These are phyloP conservation scores for Lactarius deliciosus DNA, from an alignment of 768 basidiomycete genomes.

Conservation along the genomic window DNA sequence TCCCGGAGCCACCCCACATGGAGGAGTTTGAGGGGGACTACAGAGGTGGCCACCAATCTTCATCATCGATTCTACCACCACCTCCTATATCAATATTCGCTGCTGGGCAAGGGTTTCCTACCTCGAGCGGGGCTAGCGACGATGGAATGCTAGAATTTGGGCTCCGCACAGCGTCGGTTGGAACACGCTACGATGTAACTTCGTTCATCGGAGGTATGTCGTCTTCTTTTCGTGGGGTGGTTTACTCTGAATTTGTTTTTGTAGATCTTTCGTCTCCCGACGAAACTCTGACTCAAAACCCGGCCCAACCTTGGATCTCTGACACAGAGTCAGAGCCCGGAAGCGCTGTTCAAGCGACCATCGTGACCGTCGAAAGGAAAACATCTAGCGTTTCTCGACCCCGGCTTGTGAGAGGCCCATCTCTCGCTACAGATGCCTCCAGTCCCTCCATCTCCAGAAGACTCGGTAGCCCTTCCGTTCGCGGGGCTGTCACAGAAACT, in stretches of 20 bases:
- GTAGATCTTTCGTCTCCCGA: conserved; percentile 40
- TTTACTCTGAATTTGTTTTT: neutral
- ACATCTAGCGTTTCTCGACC: conserved; percentile 21
- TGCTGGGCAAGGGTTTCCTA: conserved; percentile 30
- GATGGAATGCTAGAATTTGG: neutral
- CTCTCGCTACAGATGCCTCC: neutral
- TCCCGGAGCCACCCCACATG: conserved; percentile 59
- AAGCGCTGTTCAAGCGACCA: conserved; percentile 16
- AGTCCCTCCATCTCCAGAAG: neutral
- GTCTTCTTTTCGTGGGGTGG: neutral
- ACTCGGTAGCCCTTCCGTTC: neutral
- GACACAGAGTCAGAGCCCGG: conserved; percentile 17
- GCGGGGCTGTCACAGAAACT: neutral
- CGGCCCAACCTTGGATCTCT: neutral
- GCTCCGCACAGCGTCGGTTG: conserved; percentile 42
- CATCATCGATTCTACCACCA: conserved; percentile 19
- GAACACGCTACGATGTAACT: conserved; percentile 67
- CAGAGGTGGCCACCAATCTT: neutral
- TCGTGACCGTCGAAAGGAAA: conserved; percentile 25
- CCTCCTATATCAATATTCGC: conserved; percentile 34
- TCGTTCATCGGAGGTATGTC: conserved; percentile 62
- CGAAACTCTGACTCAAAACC: conserved; percentile 13
- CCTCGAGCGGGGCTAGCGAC: conserved; percentile 25
- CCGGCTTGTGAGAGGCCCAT: neutral
- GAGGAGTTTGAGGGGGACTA: conserved; percentile 8